Percentiles rank a stretch among this genome's conserved stretches.
These are phyloP conservation scores for Geranium incanum DNA, from an alignment of 441 rosid species.

Conservation along the genomic window DNA sequence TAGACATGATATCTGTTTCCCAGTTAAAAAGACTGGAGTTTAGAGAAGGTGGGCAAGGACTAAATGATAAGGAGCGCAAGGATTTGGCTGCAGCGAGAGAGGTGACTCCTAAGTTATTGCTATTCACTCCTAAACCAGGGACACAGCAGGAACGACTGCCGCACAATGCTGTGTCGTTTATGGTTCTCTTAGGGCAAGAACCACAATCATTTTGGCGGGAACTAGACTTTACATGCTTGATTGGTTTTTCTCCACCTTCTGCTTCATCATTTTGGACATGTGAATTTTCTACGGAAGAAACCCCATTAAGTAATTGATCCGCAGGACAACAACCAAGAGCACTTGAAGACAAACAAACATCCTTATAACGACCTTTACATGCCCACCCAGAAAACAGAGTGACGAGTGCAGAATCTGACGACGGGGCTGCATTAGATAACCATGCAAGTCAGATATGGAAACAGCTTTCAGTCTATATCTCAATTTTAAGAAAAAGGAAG, in stretches of 20 bases:
- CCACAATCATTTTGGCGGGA: constrained; percentile 21
- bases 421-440: constrained; percentile 48
- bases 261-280: constrained; percentile 14
- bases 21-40: constrained; percentile 68
- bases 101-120: constrained; percentile 39
- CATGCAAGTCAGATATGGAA: constrained; percentile 18
- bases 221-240: constrained; percentile 28
- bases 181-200: constrained; percentile 21
- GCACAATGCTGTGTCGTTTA: constrained; percentile 23
- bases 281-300: constrained; percentile 24
- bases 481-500: constrained; percentile 2
- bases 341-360: constrained; percentile 43
- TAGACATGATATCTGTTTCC: constrained; percentile 51
- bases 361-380: constrained; percentile 51
- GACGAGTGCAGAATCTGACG: constrained; percentile 54
- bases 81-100: constrained; percentile 58
- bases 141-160: constrained; percentile 46
- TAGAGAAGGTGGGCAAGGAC: constrained; percentile 54
- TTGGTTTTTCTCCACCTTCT: constrained; percentile 28
- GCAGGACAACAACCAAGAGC: constrained; percentile 50
- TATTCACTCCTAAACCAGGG: constrained; percentile 55
- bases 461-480: background rate
- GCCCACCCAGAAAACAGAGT: constrained; percentile 78
- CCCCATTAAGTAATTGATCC: constrained; percentile 13
- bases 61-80: constrained; percentile 47